Conservation (phyloP, 495 filamentous ascomycete species). For the Cladorrhinum samala region DNA sequence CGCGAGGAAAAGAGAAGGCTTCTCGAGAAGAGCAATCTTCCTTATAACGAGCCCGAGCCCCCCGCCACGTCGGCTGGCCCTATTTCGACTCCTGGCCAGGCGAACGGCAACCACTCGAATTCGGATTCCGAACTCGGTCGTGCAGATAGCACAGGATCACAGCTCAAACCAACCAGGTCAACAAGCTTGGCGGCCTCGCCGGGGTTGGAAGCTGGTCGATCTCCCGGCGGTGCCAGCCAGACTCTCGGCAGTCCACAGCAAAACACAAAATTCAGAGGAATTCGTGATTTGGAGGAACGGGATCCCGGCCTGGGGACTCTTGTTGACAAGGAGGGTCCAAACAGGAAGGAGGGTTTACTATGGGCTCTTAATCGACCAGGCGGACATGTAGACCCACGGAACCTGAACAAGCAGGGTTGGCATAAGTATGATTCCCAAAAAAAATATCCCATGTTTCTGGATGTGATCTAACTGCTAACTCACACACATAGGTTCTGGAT, state of each 20-base stretch:
- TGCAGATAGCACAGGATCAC: conserved; percentile 66
- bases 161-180: conserved; percentile 44
- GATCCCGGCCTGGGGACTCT: conserved; percentile 44
- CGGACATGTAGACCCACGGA: conserved; percentile 90
- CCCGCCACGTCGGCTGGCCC: conserved; percentile 25
- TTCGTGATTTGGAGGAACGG: conserved; percentile 83
- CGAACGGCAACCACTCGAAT: conserved; percentile 38
- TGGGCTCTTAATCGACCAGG: conserved; percentile 93
- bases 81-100: conserved; percentile 12
- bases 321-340: conserved; percentile 45
- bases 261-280: conserved; percentile 73
- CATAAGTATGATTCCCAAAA: conserved; percentile 71
- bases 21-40: conserved; percentile 81
- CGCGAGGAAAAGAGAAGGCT: conserved; percentile 85
- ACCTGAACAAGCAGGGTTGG: conserved; percentile 95
- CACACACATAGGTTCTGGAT: conserved; percentile 77
- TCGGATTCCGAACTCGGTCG: conserved; percentile 62
- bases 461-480: too few relatives aligned
- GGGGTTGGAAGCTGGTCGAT: conserved; percentile 34
- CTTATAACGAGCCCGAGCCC: conserved; percentile 68
- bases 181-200: conserved; percentile 20
- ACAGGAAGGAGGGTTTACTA: conserved; percentile 81
- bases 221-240: conserved; percentile 37
- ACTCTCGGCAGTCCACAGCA: conserved; percentile 45
- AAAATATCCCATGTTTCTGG: not conserved